phyloP scores from a whole-genome alignment of 2,329 filamentous ascomycete genomes.

The Hypoxylon sp. region DNA sequence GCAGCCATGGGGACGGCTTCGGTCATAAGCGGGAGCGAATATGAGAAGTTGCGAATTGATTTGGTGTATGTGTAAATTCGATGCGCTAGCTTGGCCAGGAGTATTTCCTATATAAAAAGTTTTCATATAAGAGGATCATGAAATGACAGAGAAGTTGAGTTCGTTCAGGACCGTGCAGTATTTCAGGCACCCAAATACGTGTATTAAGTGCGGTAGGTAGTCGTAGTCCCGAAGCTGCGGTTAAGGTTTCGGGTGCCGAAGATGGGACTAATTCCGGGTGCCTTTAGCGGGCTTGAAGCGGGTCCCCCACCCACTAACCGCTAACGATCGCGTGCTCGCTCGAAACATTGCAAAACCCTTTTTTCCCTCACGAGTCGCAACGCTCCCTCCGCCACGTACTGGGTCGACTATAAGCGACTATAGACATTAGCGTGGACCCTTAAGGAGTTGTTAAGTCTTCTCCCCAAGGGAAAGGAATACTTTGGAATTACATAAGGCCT shows the following conservation, averaged over 20 bases:
- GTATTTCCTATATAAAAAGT: background rate
- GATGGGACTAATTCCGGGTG: conserved; percentile 21
- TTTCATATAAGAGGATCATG: background rate
- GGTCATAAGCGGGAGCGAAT: background rate
- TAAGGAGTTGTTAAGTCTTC: background rate
- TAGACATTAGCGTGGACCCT: background rate
- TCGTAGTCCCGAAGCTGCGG: conserved; percentile 6
- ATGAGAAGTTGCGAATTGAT: background rate
- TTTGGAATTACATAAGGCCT: background rate
- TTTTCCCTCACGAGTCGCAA: conserved; percentile 23
- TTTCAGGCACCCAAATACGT: too few relatives aligned
- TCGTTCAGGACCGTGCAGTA: too few relatives aligned
- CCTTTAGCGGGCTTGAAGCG: conserved; percentile 26
- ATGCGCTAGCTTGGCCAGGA: background rate
- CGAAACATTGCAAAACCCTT: conserved; percentile 29
- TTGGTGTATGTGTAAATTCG: background rate
- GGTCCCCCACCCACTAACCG: conserved; percentile 14
- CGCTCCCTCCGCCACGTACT: background rate
- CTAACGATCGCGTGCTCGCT: conserved; percentile 37
- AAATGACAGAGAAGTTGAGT: background rate
- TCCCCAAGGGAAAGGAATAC: background rate
- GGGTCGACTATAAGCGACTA: background rate
- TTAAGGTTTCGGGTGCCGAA: conserved; percentile 17
- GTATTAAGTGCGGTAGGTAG: too few relatives aligned
- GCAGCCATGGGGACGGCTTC: background rate